phyloP scores from a whole-genome alignment of 495 filamentous ascomycete species.

The Aspergillus incahuasiensis region DNA sequence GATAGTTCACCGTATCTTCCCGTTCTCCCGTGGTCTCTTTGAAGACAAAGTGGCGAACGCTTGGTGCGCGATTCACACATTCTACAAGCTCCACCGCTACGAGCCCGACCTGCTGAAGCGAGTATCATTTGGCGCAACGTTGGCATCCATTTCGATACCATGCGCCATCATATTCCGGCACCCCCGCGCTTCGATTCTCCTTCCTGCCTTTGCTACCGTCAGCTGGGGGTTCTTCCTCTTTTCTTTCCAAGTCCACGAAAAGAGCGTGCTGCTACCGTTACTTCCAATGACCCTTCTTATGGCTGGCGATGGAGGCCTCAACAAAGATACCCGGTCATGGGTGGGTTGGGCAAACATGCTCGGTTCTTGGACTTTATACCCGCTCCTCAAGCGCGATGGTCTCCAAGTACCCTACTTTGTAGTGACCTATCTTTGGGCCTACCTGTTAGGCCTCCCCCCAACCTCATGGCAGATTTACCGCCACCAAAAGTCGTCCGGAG shows the following conservation, averaged over 20 bases:
- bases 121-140: slow-evolving; percentile 69
- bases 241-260: slow-evolving; percentile 97
- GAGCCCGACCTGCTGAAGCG: slow-evolving; percentile 64
- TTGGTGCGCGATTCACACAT: slow-evolving; percentile 88
- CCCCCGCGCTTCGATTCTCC: slow-evolving; percentile 70
- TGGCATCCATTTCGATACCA: slow-evolving; percentile 70
- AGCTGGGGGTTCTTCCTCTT: slow-evolving; percentile 98
- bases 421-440: slow-evolving; percentile 81
- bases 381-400: slow-evolving; percentile 78
- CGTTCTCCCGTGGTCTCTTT: slow-evolving; percentile 88
- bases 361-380: slow-evolving; percentile 91
- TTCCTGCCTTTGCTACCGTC: slow-evolving; percentile 70
- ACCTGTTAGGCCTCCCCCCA: slow-evolving; percentile 80
- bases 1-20: slow-evolving; percentile 83
- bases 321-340: slow-evolving; percentile 75
- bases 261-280: slow-evolving; percentile 85
- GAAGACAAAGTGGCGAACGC: slow-evolving; percentile 99
- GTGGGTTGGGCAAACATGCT: slow-evolving; percentile 89
- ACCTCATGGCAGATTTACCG: slow-evolving; percentile 63
- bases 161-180: slow-evolving; percentile 73
- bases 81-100: slow-evolving; percentile 77
- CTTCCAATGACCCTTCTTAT: slow-evolving; percentile 88
- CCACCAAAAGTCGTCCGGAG: slow-evolving; percentile 33
- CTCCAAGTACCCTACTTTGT: slow-evolving; percentile 80
- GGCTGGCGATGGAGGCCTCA: slow-evolving; percentile 68